Conservation (phyloP, 2,329 filamentous ascomycete species). For the Trichoderma citrinoviride region DNA sequence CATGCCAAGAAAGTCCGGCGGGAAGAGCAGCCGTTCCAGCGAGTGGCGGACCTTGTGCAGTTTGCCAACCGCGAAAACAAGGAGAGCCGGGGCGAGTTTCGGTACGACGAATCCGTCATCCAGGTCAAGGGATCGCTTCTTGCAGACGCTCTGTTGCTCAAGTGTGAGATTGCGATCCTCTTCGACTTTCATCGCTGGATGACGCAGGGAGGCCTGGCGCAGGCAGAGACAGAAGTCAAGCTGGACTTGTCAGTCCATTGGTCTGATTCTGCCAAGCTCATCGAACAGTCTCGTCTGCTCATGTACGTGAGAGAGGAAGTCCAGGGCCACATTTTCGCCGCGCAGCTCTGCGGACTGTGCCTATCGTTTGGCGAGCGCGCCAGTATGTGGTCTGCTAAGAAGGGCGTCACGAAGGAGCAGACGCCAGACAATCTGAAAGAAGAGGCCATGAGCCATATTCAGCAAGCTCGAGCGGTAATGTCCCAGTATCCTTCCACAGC, state of each 20-base stretch:
- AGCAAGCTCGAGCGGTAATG: background rate
- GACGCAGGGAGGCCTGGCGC: background rate
- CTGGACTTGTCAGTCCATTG: conserved; percentile 35
- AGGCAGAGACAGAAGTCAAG: conserved; percentile 16
- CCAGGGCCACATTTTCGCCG: conserved; percentile 51
- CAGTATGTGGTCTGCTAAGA: background rate
- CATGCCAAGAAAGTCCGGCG: conserved; percentile 33
- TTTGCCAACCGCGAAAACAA: conserved; percentile 35
- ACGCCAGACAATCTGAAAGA: conserved; percentile 20
- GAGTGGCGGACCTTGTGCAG: conserved; percentile 45
- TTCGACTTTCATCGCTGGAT: conserved; percentile 36
- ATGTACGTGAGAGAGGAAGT: conserved; percentile 44
- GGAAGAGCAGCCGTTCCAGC: conserved; percentile 51
- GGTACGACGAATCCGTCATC: conserved; percentile 36
- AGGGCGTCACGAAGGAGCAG: conserved; percentile 17
- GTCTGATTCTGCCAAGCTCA: conserved; percentile 41
- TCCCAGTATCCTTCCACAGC: conserved; percentile 6
- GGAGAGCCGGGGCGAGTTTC: conserved; percentile 30
- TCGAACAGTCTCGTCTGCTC: conserved; percentile 37
- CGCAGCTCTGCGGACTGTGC: conserved; percentile 45
- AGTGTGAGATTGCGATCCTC: conserved; percentile 49
- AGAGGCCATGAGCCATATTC: background rate
- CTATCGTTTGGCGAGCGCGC: conserved; percentile 5
- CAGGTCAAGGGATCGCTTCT: conserved; percentile 42
- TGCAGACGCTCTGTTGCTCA: conserved; percentile 44